phyloP scores from a whole-genome alignment of 441 rosid genomes.

The Hura crepitans region DNA sequence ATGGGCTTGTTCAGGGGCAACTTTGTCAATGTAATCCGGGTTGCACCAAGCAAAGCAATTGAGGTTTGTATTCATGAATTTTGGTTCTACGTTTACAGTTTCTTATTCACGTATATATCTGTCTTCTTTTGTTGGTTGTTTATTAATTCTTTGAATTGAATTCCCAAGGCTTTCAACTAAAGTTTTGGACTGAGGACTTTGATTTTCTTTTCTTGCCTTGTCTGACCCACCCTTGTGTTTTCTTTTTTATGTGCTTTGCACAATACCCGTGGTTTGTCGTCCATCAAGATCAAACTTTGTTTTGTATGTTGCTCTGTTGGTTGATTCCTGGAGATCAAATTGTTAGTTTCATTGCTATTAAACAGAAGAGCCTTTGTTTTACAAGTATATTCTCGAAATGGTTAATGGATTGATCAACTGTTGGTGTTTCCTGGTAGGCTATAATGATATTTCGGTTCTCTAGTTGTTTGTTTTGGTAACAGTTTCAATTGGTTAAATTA shows the following conservation, averaged over 20 bases:
- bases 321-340: background rate
- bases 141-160: background rate
- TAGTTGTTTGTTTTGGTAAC: background rate
- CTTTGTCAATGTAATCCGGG: conserved; percentile 54
- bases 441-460: background rate
- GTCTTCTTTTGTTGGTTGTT: background rate
- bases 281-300: background rate
- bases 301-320: background rate
- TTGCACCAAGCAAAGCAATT: conserved; percentile 60
- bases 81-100: conserved; percentile 4
- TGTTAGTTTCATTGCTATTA: no score
- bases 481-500: background rate
- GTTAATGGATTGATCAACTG: background rate
- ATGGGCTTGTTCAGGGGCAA: conserved; percentile 54
- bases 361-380: background rate
- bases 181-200: background rate
- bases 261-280: background rate
- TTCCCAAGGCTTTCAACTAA: background rate
- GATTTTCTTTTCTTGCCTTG: background rate
- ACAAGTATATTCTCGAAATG: background rate
- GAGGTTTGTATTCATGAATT: conserved; percentile 35
- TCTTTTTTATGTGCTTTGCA: background rate
- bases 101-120: background rate
- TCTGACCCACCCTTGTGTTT: background rate
- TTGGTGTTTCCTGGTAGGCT: background rate